phyloP scores from a whole-genome alignment of 345 rosid species.

The Sisymbrium irio region DNA sequence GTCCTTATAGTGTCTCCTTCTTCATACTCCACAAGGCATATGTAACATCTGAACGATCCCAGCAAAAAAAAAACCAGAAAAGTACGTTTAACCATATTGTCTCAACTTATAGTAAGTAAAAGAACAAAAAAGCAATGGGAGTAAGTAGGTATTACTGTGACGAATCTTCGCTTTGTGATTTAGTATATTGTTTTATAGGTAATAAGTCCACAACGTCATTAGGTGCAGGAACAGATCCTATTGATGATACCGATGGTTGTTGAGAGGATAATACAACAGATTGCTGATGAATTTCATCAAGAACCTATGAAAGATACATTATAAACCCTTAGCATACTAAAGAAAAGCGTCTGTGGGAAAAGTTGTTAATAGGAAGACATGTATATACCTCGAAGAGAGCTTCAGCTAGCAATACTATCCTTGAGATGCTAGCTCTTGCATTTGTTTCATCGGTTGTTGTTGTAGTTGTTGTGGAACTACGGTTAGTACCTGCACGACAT shows the following conservation, averaged over 20 bases:
- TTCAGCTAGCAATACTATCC: constrained; percentile 97
- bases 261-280: constrained; percentile 90
- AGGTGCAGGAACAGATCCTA: constrained; percentile 97
- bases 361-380: background rate
- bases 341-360: background rate
- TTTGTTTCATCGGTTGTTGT: constrained; percentile 57
- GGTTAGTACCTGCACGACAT: constrained; percentile 55
- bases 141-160: constrained; percentile 59
- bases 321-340: constrained; percentile 36
- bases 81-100: background rate
- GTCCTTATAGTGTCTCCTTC: constrained; percentile 84
- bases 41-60: constrained; percentile 64
- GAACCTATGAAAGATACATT: constrained; percentile 56
- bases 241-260: constrained; percentile 76
- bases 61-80: background rate
- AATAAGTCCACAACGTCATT: constrained; percentile 80
- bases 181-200: constrained; percentile 60
- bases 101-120: background rate
- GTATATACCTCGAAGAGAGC: constrained; percentile 85
- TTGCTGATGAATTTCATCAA: constrained; percentile 99
- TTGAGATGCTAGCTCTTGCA: constrained; percentile 94
- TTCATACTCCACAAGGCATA: constrained; percentile 96
- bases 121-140: background rate
- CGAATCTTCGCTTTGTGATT: constrained; percentile 62
- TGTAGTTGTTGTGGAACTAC: constrained; percentile 30